Base-by-base conservation (phyloP, 129 eudicot species). In the Scalesia atractyloides region DNA sequence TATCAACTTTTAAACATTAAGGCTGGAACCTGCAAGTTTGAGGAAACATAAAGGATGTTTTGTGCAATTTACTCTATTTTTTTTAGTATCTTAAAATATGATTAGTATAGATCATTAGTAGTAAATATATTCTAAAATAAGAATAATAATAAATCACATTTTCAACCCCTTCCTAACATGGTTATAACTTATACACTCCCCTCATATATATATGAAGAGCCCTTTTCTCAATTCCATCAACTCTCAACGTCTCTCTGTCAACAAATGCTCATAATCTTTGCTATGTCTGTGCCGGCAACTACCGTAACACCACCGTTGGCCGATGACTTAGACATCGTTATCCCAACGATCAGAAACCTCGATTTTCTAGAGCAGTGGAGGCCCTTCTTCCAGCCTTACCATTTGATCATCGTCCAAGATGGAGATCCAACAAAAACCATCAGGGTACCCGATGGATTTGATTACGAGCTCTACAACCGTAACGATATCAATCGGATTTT, bases 321-420 rank as follows among this genome's bases (percentile, higher is more conserved):
- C 41, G 91, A 88, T 52, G 95, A 88, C 46, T 59, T 88, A 5
- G 95, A 88, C 65, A 88, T 88, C 48, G 95, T 88, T 18, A 88
- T 88, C 6, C 95, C 95, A 5, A 85, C 95, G 10, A 88, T 88
- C 44, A 72, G 95, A 51, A 88, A 85, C 85, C 79, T 88, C 5
- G 95, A 85, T 73, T 88, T 88, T 71, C 76, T 88, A 12, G 95
- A 88, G 68, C 85, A 83, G 81, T 88, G 95, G 95, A 80, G 91
- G 30, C 75, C 91, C 3, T 88, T 88, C 73, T 85, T 88, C 70
- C 79, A 88, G 80, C 88, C 85, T 7, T 88, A 88, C 76, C 95
- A 88, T 63, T 53, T 88, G 62, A 88, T 88, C 86, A 88, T 88
- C 22, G 88, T 88, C 50, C 95, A 88, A 39, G 95, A 88, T n/a